Evolutionary conservation across 257 asterid species (phyloP).

Genomic region (Solanum chilense): DNA sequence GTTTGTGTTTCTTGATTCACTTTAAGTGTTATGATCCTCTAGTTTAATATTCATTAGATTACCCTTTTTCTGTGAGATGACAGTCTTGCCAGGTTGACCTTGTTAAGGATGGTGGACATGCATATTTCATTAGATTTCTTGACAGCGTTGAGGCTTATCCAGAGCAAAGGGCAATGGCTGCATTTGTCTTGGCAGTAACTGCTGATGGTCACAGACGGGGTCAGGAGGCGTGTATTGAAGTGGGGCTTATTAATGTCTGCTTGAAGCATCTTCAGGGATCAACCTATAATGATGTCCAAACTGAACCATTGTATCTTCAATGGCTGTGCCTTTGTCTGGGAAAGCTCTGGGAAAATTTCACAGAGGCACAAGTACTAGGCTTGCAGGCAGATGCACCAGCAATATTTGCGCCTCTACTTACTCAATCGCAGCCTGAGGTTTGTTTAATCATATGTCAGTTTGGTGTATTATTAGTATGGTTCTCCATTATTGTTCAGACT

Average conservation of each 20-base stretch:
- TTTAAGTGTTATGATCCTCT: neutral
- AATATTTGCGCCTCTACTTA: constrained; percentile 67
- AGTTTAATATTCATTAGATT: neutral
- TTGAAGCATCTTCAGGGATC: constrained; percentile 81
- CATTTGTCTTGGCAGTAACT: constrained; percentile 91
- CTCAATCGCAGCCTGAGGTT: constrained; percentile 98
- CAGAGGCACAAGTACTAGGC: constrained; percentile 78
- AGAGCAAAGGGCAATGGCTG: constrained; percentile 99
- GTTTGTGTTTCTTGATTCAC: neutral
- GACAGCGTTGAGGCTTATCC: constrained; percentile 92
- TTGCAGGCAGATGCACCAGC: constrained; percentile 81
- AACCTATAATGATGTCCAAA: constrained; percentile 57
- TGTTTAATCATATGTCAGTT: neutral
- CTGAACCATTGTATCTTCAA: constrained; percentile 84
- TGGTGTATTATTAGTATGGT: neutral
- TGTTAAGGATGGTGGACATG: constrained; percentile 92
- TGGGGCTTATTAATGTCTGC: constrained; percentile 65
- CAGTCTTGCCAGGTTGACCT: constrained; percentile 98
- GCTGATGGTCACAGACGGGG: constrained; percentile 91
- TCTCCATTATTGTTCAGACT: neutral
- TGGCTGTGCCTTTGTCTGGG: constrained; percentile 98
- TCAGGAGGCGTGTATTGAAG: constrained; percentile 83
- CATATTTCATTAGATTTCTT: constrained; percentile 80
- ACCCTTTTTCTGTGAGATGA: neutral
- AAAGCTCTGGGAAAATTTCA: constrained; percentile 86